phyloP scores from a whole-genome alignment of 208 protist species.

The Herpetomonas samuelpessoai region DNA sequence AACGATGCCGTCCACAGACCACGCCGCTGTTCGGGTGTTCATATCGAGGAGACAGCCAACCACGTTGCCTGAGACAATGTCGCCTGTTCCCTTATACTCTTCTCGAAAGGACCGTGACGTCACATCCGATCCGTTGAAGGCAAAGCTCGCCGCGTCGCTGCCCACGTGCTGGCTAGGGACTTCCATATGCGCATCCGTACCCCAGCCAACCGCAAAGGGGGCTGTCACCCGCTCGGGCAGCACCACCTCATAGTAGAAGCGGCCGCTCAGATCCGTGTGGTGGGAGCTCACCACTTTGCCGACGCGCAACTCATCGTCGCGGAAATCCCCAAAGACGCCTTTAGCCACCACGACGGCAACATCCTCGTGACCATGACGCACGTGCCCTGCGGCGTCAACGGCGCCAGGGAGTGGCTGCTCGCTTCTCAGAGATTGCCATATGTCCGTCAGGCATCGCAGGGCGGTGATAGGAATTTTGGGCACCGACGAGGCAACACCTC shows the following conservation, averaged over 20 bases:
- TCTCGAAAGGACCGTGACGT: constrained; percentile 61
- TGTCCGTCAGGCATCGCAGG: constrained; percentile 79
- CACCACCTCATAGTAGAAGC: constrained; percentile 86
- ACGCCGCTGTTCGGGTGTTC: constrained; percentile 64
- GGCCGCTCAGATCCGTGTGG: constrained; percentile 28
- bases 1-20: constrained; percentile 79
- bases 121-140: constrained; percentile 79
- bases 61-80: constrained; percentile 46
- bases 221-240: constrained; percentile 67
- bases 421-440: constrained; percentile 57
- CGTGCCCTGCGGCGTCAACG: constrained; percentile 38
- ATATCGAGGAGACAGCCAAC: constrained; percentile 87
- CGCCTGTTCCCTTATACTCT: constrained; percentile 74
- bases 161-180: constrained; percentile 86
- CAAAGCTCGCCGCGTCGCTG: constrained; percentile 83
- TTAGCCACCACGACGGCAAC: constrained; percentile 32
- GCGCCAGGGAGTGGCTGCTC: constrained; percentile 53
- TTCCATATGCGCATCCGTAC: constrained; percentile 70
- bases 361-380: constrained; percentile 17
- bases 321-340: constrained; percentile 83
- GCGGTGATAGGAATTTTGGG: constrained; percentile 62
- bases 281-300: constrained; percentile 82
- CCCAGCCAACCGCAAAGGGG: constrained; percentile 87
- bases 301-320: constrained; percentile 67
- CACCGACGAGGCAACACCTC: constrained; percentile 30